Evolutionary conservation across 305 asterid species (phyloP), one percentile per base, ranked within the genome.

Genomic region (Fraxinus dipetala): DNA sequence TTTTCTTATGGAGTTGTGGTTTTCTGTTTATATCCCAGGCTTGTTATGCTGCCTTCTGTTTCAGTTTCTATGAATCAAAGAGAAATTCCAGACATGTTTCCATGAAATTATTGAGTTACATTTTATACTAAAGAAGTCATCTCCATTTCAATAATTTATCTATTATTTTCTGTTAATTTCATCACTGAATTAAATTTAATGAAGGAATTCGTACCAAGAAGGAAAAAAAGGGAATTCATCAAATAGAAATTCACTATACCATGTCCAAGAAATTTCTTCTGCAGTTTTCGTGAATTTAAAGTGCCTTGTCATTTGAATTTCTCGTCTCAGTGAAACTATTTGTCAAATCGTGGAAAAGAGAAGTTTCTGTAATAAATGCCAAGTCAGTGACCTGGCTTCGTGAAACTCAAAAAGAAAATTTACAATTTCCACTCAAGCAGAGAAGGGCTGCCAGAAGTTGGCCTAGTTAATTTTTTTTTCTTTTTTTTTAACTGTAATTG

Each of bases 211-310:
- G 22, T 51, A 51, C 22, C 24, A 16, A 16, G 6, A 51, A 51
- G 22, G n/a, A 45, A 51, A 22, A 63, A 65, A 61, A 8, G 6
- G 35, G 35, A 11, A 65, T 24, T 26, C 72, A 22, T 63, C 32
- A 22, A 63, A 24, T 63, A 63, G 72, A 10, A 26, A 65, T 26
- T 69, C 20, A 69, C 75, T 31, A 69, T 30, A 13, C 18, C 35
- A 30, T 69, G 75, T 4, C 75, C 30, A 69, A 28, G 38, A 28
- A 72, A 38, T 73, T 80, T 80, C 11, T 73, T 72, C 54, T 59
- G 59, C 36, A 54, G 75, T 61, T 77, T 51, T n/a, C 11, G 4
- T 56, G 67, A 56, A 22, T 36, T 34, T n/a, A 38, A 80, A 74
- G 48, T 70, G n/a, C 65, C 34, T 16, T 28, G 51, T 69, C 67